Evolutionary conservation across 2,329 filamentous ascomycete species (phyloP), one percentile per base, ranked within the genome.

Genomic region (Escovopsis weberi): DNA sequence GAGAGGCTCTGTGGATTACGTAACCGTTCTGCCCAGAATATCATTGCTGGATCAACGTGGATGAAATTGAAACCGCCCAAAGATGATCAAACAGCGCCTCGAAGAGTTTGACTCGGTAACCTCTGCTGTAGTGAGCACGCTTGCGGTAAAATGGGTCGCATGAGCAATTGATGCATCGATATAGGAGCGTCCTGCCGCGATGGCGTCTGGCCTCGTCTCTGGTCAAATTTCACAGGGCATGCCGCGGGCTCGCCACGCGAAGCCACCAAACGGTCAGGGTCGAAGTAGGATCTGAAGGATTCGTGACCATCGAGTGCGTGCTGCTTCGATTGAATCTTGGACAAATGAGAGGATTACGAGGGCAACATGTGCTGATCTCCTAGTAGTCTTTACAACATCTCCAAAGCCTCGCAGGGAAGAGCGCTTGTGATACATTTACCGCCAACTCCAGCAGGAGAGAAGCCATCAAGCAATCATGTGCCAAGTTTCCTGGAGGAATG

Each of bases 371-470:
- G 11, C 37, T 45, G 23, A 30, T 15, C 12, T 19, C 15, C 10
- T n/a, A 26, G 7, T n/a, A 75, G 72, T 50, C 60, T 78, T 38
- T 63, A 73, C 51, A 72, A 76, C 47, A 44, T 69, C 23, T 43
- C 47, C 11, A 53, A 60, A 4, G 52, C 65, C 15, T 51, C 56
- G 10, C 54, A 61, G 0, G 53, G 58, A 11, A 55, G 60, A 1
- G 68, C 74, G 2, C 53, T 80, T 36, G 54, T 78, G 12, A 57
- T 80, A 36, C 71, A 78, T 53, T 57, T 80, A 0, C 76, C 76
- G 6, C 62, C 72, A 0, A 65, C 63, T 38, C 60, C 69, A 11
- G 55, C 58, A 30, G 45, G 46, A 7, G 45, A 58, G 40, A 46
- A 50, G 7, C 46, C 51, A 2, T 47, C 50, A 11, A 43, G 51